These are phyloP conservation scores for Oldenlandia corymbosa DNA, from an alignment of 257 asterid genomes.

Conservation along the genomic window DNA sequence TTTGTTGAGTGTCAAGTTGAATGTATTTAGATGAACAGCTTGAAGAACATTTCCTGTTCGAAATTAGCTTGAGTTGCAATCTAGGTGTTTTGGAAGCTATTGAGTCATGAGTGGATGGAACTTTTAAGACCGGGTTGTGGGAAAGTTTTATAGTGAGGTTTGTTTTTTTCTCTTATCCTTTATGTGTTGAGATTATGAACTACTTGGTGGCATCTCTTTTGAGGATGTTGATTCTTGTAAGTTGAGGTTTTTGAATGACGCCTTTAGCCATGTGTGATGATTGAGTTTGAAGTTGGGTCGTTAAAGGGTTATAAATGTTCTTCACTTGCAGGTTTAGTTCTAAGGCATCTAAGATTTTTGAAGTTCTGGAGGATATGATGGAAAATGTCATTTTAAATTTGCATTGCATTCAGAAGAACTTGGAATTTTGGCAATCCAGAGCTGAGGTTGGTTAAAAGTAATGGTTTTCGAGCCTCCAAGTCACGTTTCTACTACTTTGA, in stretches of 20 bases:
- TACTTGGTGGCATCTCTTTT: not conserved
- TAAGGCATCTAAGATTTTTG: constrained; percentile 45
- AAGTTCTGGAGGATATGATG: constrained; percentile 72
- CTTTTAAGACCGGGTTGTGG: too few relatives aligned
- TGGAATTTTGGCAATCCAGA: constrained; percentile 75
- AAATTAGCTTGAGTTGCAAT: too few relatives aligned
- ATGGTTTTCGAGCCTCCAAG: constrained; percentile 3
- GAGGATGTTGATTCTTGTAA: not conserved
- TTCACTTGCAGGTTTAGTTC: constrained; percentile 44
- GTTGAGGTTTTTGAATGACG: not conserved
- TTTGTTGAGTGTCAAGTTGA: too few relatives aligned
- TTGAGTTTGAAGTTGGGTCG: constrained; percentile 7
- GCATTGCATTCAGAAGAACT: constrained; percentile 74
- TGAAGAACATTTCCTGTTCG: too few relatives aligned
- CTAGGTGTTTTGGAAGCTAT: too few relatives aligned
- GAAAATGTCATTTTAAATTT: constrained; percentile 58
- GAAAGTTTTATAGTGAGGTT: too few relatives aligned
- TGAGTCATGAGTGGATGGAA: too few relatives aligned
- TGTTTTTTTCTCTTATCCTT: too few relatives aligned
- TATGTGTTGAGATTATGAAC: too few relatives aligned
- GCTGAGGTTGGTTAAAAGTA: constrained; percentile 71
- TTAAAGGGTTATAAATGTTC: constrained; percentile 12
- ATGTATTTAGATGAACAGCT: too few relatives aligned
- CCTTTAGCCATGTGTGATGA: not conserved
- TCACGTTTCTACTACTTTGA: not conserved